These are phyloP conservation scores for Wickerhamomyces canadensis DNA, from an alignment of 805 yeast species.

Conservation along the genomic window DNA sequence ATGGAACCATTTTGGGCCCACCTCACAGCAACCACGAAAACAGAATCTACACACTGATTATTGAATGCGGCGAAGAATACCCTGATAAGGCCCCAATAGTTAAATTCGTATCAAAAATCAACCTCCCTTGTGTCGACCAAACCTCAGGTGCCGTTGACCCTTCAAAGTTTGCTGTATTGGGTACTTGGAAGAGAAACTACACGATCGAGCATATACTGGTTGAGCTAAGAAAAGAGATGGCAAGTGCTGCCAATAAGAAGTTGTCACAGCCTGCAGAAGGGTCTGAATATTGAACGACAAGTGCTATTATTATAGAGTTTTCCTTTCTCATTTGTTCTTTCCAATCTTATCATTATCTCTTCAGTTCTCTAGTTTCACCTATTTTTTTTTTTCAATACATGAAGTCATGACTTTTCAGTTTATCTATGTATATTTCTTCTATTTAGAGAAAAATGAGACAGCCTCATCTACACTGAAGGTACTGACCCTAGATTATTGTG, in stretches of 20 bases:
- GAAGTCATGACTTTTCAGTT: no score
- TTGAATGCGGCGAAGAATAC: conserved; percentile 77
- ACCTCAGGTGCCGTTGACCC: conserved; percentile 50
- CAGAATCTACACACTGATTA: conserved; percentile 78
- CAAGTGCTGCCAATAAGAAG: conserved; percentile 72
- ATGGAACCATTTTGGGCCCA: conserved; percentile 96
- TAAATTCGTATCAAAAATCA: conserved; percentile 74
- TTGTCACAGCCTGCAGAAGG: conserved; percentile 92
- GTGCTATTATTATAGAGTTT: background rate
- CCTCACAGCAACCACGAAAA: conserved; percentile 90
- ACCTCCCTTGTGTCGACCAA: conserved; percentile 84
- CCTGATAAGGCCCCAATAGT: conserved; percentile 90
- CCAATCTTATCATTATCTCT: no score
- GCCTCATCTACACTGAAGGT: no score
- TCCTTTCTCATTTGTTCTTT: conserved; percentile 3
- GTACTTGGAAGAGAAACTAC: conserved; percentile 83
- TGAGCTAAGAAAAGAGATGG: conserved; percentile 90
- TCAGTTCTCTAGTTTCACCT: no score
- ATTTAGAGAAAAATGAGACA: no score
- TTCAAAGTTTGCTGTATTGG: conserved; percentile 57
- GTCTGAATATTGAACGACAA: conserved; percentile 39
- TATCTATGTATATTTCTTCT: no score
- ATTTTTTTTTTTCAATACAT: no score
- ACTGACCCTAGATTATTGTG: no score
- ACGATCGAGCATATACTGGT: conserved; percentile 90